These are phyloP conservation scores for Pleurotus giganteus DNA, from an alignment of 768 basidiomycete species.

Conservation along the genomic window DNA sequence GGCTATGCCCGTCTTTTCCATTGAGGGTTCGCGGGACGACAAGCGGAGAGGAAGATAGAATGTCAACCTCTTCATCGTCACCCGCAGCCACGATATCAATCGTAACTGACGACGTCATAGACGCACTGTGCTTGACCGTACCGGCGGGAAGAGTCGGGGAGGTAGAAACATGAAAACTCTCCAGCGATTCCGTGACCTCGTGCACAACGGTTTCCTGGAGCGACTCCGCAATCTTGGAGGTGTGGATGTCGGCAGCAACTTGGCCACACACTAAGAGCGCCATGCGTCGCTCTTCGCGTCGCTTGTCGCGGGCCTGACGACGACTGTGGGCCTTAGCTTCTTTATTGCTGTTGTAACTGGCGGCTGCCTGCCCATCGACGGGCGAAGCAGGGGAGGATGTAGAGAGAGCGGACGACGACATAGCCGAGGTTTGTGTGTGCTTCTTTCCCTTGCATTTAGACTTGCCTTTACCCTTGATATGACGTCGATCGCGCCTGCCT, in stretches of 20 bases:
- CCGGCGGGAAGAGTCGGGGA: conserved; percentile 20
- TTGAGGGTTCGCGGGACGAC: background rate
- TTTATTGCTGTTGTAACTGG: conserved; percentile 21
- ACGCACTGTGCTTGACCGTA: conserved; percentile 19
- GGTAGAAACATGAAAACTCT: conserved; percentile 29
- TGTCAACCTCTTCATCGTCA: background rate
- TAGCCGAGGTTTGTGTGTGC: conserved; percentile 18
- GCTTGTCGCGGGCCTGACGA: conserved; percentile 47
- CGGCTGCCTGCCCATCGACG: conserved; percentile 10
- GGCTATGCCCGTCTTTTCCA: background rate
- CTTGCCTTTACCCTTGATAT: conserved; percentile 21
- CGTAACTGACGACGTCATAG: conserved; percentile 13
- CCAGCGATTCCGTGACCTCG: conserved; percentile 21
- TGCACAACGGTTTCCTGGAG: conserved; percentile 13
- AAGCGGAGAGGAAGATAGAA: background rate
- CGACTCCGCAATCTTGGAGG: background rate
- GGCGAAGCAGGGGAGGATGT: conserved; percentile 6
- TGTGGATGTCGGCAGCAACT: conserved; percentile 14
- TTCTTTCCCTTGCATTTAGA: conserved; percentile 30
- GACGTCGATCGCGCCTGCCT: conserved; percentile 10
- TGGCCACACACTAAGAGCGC: conserved; percentile 25
- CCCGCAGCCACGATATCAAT: background rate
- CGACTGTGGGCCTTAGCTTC: conserved; percentile 32
- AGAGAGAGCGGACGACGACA: conserved; percentile 11
- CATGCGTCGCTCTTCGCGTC: conserved; percentile 45